Base-by-base conservation (phyloP, 148 eudicot species). In the Rheum nobile region DNA sequence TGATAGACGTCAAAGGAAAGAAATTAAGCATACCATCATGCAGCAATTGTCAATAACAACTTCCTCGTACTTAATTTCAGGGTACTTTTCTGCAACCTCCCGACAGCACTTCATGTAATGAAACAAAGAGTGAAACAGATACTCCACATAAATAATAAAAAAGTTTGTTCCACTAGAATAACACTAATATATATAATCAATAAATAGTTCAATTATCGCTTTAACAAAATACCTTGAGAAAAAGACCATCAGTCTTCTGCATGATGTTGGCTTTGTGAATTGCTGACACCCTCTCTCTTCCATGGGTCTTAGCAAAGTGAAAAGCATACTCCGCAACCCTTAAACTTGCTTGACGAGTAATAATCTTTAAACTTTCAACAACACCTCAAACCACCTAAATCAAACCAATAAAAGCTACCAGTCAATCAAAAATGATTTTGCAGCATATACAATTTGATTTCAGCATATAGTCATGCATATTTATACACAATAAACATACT, bases 161-260 rank as follows among this genome's bases (percentile, higher is more conserved):
- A 73, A 71, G n/a, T n/a, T n/a, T n/a, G n/a, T n/a, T 21, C 78
- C 35, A 75, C 35, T 74, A 80, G 57, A 39, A 32, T 44, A 74
- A 65, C 37, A n/a, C 35, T 9, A 70, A 47, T 28, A 17, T 7
- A 63, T n/a, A n/a, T n/a, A 59, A 14, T 19, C 50, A 28, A 17
- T 26, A 74, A 22, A 13, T 32, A 38, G n/a, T 21, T 17, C 71
- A 8, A 79, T 52, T 55, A 41, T 21, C n/a, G 54, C 11, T 71
- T 34, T 48, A 67, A 26, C 47, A 63, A 52, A 68, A 78, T 41
- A 94, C 98, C 97, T 94, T 83, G 17, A 94, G 88, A 75, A 94
- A 94, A 75, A 94, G 93, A 74, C 98, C 98, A 80, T 94, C 98
- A 41, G 98, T 91, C 79, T 91, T 94, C 84, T 94, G 97, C 98